Base-by-base conservation (phyloP, 345 rosid species). In the Gossypium ekmanianum region DNA sequence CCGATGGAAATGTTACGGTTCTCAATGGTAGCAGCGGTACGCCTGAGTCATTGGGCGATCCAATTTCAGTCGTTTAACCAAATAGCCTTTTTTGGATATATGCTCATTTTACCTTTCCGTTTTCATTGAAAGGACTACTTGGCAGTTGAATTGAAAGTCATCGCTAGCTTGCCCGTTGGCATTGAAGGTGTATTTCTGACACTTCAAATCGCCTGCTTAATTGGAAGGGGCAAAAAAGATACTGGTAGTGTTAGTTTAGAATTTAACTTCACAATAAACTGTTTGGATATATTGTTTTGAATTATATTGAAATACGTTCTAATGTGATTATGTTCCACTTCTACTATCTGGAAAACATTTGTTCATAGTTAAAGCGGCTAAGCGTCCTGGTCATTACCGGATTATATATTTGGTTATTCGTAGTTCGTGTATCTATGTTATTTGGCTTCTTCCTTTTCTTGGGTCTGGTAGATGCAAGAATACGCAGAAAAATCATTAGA, bases 1-100 rank as follows among this genome's bases (percentile, higher is more conserved):
- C 87, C 0, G 89, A 91, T 48, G 99, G 98, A 13, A 89, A 84
- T 18, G 97, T 95, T 50, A 86, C 90, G 1, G 98, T 95, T 75
- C 93, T 95, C 44, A 90, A 85, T 57, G 93, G 99, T 51, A 87
- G 83, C 80, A 90, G 84, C 24, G 93, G 92, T 17, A 69, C 91
- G 74, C 81, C 98, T 0, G 94, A 92, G 41, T 50, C 90, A 29
- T 41, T 89, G 77, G 87, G 89, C 1, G 96, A 90, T 62, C 81
- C 79, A 14, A 13, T 87, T 77, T 80, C 83, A 3, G 77, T 89
- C 3, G 85, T 80, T 76, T 89, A 91, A 76, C 69, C 70, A 29
- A 18, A 54, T 54, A 43, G 14, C 64, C 16, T 51, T 58, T 76
- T 78, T 69, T 2, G 51, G 54, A 47, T 79, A 78, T 66, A 80